Conservation (phyloP, 306 rosid genomes). For the Acacia confusa region DNA sequence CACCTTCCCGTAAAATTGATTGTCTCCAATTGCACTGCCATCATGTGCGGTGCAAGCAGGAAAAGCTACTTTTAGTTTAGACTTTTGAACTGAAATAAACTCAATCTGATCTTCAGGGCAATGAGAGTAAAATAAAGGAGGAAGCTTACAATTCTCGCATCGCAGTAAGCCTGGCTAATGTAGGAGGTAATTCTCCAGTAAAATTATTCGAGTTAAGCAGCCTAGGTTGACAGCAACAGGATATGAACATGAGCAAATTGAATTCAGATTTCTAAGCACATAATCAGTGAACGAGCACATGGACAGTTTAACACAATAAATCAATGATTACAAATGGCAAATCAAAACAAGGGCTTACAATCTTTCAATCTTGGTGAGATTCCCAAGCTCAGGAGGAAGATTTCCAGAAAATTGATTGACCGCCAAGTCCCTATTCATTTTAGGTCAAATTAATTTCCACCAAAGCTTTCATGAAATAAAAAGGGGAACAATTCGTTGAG, state of each 20-base stretch:
- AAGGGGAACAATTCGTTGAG: background rate
- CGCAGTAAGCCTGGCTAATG: slow-evolving; percentile 49
- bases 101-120: background rate
- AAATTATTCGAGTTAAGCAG: slow-evolving; percentile 60
- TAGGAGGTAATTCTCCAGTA: slow-evolving; percentile 60
- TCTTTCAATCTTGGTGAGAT: slow-evolving; percentile 45
- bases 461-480: background rate
- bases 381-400: slow-evolving; percentile 68
- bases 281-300: background rate
- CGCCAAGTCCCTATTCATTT: slow-evolving; percentile 51
- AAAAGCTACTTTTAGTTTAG: background rate
- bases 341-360: slow-evolving; percentile 44
- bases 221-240: slow-evolving; percentile 31
- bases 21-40: slow-evolving; percentile 64
- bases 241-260: background rate
- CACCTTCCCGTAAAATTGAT: slow-evolving; percentile 58
- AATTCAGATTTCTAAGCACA: background rate
- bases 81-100: background rate
- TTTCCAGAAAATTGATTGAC: slow-evolving; percentile 56
- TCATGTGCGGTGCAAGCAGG: background rate
- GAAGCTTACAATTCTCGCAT: slow-evolving; percentile 58
- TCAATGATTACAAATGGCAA: background rate
- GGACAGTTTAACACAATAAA: background rate
- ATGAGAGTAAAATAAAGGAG: background rate
- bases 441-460: slow-evolving; percentile 18